Evolutionary conservation across 768 basidiomycete species (phyloP).

Genomic region (Dentipellis sp.): DNA sequence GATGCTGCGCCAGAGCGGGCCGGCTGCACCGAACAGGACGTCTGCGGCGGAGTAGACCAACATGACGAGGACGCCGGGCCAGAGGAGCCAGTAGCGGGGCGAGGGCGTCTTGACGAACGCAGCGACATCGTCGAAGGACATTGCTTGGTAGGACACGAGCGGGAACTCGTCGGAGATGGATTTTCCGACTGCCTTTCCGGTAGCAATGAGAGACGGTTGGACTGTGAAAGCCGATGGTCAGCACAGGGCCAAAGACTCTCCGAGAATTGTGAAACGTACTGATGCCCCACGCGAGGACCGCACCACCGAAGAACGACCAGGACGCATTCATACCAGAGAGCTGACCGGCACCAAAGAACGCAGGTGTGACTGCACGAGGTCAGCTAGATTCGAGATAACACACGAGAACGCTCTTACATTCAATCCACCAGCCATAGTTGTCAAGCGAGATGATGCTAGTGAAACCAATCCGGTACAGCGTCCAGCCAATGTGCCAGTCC

Average conservation of each 20-base stretch:
- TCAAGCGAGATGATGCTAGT: slow-evolving; percentile 36
- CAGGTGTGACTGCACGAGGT: slow-evolving; percentile 13
- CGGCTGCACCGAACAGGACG: slow-evolving; percentile 31
- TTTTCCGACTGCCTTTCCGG: slow-evolving; percentile 39
- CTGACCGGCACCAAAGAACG: slow-evolving; percentile 54
- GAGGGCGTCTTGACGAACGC: slow-evolving; percentile 35
- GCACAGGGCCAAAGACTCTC: background rate
- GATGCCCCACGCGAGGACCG: slow-evolving; percentile 53
- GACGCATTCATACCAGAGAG: slow-evolving; percentile 47
- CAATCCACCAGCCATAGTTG: slow-evolving; percentile 48
- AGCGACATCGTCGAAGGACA: slow-evolving; percentile 37
- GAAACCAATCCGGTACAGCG: slow-evolving; percentile 49
- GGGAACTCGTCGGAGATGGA: slow-evolving; percentile 30
- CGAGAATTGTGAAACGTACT: slow-evolving; percentile 7
- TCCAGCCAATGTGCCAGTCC: slow-evolving; percentile 61
- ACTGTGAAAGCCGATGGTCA: slow-evolving; percentile 15
- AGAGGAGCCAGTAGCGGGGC: slow-evolving; percentile 52
- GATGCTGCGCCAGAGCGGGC: slow-evolving; percentile 23
- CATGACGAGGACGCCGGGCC: slow-evolving; percentile 58
- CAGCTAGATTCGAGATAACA: background rate
- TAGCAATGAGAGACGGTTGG: slow-evolving; percentile 42
- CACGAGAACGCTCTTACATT: slow-evolving; percentile 28
- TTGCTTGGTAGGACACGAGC: slow-evolving; percentile 33
- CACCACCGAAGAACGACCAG: slow-evolving; percentile 47
- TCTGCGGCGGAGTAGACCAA: slow-evolving; percentile 51